Base-by-base conservation (phyloP, 208 protist species). In the Trypanosoma melophagium region DNA sequence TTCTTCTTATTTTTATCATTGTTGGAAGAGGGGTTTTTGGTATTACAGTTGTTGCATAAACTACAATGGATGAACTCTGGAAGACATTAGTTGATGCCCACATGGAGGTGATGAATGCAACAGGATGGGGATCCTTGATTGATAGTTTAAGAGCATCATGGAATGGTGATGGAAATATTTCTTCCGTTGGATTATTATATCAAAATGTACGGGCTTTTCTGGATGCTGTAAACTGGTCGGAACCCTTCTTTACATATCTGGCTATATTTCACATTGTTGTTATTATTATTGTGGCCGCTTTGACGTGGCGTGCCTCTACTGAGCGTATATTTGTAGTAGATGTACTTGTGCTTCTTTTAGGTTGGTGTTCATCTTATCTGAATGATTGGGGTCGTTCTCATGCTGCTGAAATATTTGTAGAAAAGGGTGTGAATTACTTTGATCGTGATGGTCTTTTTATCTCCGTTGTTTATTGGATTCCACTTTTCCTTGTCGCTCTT, bases 181-280 rank as follows among this genome's bases (percentile, higher is more conserved):
- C 49, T 1, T 14, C 59, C 2, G 44, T 61, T 14, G 12, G 51
- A 0, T 21, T 54, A 7, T 35, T 67, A 9, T 63, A 71, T 10
- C 56, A 72, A 24, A 64, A 81, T 14, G 60, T 77, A 0, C 16
- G 22, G 17, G 38, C 47, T 0, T 92, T 92, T 58, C 60, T 81
- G 16, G 17, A 41, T 3, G 77, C 86, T 5, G 78, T 93, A 14
- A 76, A 92, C 60, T 95, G 87, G 84, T 76, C 66, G 0, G 86
- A 95, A 64, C 87, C 84, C 0, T 89, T 93, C 64, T 92, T 95
- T 31, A 55, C 19, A 9, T 90, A 80, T 64, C 75, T 95, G 14
- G 59, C 55, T 2, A 69, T 41, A 12, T 90, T 90, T 64, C 90
- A 95, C 53, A 10, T 68, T 0, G 0, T 80, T 7, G 52, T 93